Base-by-base conservation (phyloP, 345 rosid genomes). In the Excoecaria cochinchinensis region DNA sequence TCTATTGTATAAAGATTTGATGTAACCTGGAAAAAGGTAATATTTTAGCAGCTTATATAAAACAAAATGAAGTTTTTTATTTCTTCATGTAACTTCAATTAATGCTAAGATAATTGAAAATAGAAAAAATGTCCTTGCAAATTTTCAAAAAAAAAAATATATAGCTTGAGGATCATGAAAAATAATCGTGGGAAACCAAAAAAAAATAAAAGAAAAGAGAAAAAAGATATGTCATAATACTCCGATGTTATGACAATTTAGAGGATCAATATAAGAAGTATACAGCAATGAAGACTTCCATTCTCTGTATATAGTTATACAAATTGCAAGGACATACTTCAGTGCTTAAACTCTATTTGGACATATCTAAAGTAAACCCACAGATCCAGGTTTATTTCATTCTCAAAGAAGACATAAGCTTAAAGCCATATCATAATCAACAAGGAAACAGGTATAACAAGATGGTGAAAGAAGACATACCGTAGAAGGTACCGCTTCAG, bases 401-500 rank as follows among this genome's bases (percentile, higher is more conserved):
- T 59, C 36, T 60, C 38, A 60, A 16, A 31, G 46, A 17, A 16
- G n/a, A 51, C 44, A 25, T 0, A 69, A 50, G 22, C 36, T 58
- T 58, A 8, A 8, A 44, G 1, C 48, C 46, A 42, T 4, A 42
- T 42, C 8, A 60, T 53, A 61, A 42, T 59, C 58, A 74, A 81
- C 67, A 78, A 74, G 70, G 40, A 69, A 56, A 71, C 15, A 74
- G 65, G 56, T 47, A 76, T 79, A 59, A 78, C 57, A 77, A 50
- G 78, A 76, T 50, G 44, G 58, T 55, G 31, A 25, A 74, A 75
- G 68, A 77, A 74, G 71, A 21, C 85, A 67, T 87, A 91, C 99
- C 95, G 84, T 81, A 95, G 78, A 77, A 95, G 91, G 83, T 90
- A 86, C 15, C 97, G 90, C 86, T 95, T 95, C 84, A 95, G 81